Base-by-base conservation (phyloP, 768 basidiomycete genomes). In the Multifurca ochricompacta region DNA sequence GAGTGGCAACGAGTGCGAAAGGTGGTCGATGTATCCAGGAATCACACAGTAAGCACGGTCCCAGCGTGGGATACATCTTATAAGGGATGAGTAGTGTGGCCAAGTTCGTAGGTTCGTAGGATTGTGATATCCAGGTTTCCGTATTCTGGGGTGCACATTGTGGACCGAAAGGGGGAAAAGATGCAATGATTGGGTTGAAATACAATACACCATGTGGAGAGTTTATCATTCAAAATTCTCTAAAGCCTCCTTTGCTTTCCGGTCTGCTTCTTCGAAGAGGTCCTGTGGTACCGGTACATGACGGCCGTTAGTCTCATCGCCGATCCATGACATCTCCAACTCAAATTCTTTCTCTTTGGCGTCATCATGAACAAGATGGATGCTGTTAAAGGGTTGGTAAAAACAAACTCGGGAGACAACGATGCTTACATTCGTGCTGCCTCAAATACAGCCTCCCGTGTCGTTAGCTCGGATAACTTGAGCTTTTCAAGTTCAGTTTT, bases 401-500 rank as follows among this genome's bases (percentile, higher is more conserved):
- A n/a, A 19, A 31, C 18, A 7, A 21, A 48, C 39, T 34, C 31
- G 13, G 42, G 51, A 65, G 58, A 56, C 28, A 47, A 23, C 31
- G 30, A 27, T 35, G 74, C 89, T 61, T 67, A 97, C 95, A 99
- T 98, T 70, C 94, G 78, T 5, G 96, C 95, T 13, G 93, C 92
- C 66, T 97, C 93, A 60, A 82, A 74, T 21, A 95, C 90, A 18
- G 94, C 96, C 66, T 99, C 84, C 56, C 84, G 78, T 51, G 78
- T 79, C 2, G 88, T 80, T 48, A 98, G 69, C 60, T 89, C 87
- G 6, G 84, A 72, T 32, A 95, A 74, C 60, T 93, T 86, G 59
- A 98, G 82, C 70, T 99, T 99, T 73, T 99, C 96, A 45, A 99
- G 71, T 69, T 98, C 96, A 7, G 95, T 98, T 78, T 97, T 98